Conservation (phyloP, 2,329 filamentous ascomycete genomes). For the Monilinia fructigena region DNA sequence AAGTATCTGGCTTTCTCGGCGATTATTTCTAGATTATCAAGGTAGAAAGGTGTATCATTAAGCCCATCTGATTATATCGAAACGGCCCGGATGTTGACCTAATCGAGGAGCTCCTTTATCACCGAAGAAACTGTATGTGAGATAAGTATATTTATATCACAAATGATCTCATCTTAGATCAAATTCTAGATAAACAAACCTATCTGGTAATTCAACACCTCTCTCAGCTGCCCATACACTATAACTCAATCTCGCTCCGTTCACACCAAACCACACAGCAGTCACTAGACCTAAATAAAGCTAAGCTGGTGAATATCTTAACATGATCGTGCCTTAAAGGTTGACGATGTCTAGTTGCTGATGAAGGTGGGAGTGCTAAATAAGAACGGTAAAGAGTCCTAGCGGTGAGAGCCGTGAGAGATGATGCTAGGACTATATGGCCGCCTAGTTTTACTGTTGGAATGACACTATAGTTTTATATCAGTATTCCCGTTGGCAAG, state of each 20-base stretch:
- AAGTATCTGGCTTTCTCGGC: constrained; percentile 55
- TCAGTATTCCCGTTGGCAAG: constrained; percentile 8
- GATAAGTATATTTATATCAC: constrained; percentile 9
- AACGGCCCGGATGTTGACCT: constrained; percentile 37
- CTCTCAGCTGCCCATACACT: constrained; percentile 49
- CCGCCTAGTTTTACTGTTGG: constrained; percentile 27
- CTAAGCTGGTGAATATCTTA: constrained; percentile 46
- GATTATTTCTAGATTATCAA: constrained; percentile 50
- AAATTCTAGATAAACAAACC: constrained; percentile 35
- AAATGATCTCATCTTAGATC: too few relatives aligned
- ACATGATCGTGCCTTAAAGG: constrained; percentile 37
- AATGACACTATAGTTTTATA: constrained; percentile 18
- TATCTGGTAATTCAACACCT: constrained; percentile 43
- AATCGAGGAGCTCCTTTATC: constrained; percentile 38
- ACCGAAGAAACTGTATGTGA: constrained; percentile 35
- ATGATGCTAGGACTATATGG: constrained; percentile 29
- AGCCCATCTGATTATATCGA: constrained; percentile 38
- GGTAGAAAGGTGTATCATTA: constrained; percentile 35
- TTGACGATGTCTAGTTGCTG: constrained; percentile 42
- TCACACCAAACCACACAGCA: constrained; percentile 46
- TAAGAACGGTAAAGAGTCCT: constrained; percentile 37
- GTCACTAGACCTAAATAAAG: constrained; percentile 47
- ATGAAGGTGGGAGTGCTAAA: constrained; percentile 40
- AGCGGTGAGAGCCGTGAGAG: constrained; percentile 30
- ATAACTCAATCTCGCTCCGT: constrained; percentile 50